phyloP scores from a whole-genome alignment of 2,329 filamentous ascomycete species.

The Exophiala spinifera region DNA sequence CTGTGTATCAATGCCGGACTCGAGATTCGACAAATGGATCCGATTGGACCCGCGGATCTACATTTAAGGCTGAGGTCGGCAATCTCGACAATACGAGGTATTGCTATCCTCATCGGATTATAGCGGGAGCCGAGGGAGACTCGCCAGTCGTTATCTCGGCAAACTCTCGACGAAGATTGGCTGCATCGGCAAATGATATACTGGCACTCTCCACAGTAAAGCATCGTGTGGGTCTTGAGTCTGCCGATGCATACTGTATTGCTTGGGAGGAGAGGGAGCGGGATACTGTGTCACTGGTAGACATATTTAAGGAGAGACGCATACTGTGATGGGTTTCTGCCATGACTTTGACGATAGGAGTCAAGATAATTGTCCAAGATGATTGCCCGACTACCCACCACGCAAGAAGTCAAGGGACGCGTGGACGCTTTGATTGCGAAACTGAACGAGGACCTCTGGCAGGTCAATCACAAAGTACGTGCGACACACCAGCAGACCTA shows the following conservation, averaged over 20 bases:
- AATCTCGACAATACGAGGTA: neutral
- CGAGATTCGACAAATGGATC: too few relatives aligned
- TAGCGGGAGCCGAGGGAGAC: too few relatives aligned
- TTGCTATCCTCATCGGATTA: too few relatives aligned
- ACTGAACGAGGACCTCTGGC: neutral
- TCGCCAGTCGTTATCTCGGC: neutral
- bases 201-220: too few relatives aligned
- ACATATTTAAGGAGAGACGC: neutral
- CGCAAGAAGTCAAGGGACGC: neutral
- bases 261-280: too few relatives aligned
- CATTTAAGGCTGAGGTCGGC: too few relatives aligned
- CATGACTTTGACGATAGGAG: neutral
- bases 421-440: neutral
- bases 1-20: too few relatives aligned
- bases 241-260: too few relatives aligned
- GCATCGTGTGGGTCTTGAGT: too few relatives aligned
- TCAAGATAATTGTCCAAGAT: neutral
- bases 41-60: too few relatives aligned
- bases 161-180: neutral
- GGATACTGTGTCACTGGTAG: too few relatives aligned
- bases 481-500: too few relatives aligned
- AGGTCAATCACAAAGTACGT: constrained; percentile 7
- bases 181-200: neutral
- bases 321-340: neutral
- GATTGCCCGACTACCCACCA: neutral